Percentiles rank a stretch among this genome's conserved stretches.
Evolutionary conservation across 2,329 filamentous ascomycete species (phyloP).

Genomic region (Fusarium coffeatum): DNA sequence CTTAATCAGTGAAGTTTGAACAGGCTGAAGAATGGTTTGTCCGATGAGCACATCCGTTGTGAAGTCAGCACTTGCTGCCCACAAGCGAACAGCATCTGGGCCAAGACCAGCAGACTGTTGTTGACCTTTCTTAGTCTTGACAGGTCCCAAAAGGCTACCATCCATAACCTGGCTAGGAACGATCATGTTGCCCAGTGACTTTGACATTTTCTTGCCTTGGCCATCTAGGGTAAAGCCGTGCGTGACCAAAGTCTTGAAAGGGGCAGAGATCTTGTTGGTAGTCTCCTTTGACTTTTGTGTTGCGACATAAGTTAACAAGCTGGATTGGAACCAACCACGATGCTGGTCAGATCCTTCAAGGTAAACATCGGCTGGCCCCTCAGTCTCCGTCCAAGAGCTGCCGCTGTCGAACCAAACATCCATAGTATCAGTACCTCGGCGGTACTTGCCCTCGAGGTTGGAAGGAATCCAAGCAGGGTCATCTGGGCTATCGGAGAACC

Average conservation of each 20-base stretch:
- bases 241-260: conserved; percentile 90
- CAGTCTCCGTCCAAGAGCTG: conserved; percentile 82
- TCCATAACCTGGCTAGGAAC: conserved; percentile 85
- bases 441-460: conserved; percentile 70
- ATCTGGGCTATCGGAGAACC: conserved; percentile 86
- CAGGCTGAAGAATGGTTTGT: conserved; percentile 77
- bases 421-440: conserved; percentile 93
- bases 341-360: conserved; percentile 96
- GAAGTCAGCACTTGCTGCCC: conserved; percentile 93
- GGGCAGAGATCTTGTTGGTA: conserved; percentile 58
- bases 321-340: conserved; percentile 98
- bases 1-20: conserved; percentile 83
- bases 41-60: conserved; percentile 88
- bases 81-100: conserved; percentile 86
- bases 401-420: conserved; percentile 99
- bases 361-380: conserved; percentile 80
- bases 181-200: conserved; percentile 91
- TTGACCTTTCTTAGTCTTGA: conserved; percentile 64
- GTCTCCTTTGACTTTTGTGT: conserved; percentile 59
- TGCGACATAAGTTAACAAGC: conserved; percentile 86
- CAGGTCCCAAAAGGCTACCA: conserved; percentile 78
- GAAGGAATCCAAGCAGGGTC: conserved; percentile 82
- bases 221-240: conserved; percentile 95
- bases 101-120: conserved; percentile 77
- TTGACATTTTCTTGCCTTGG: conserved; percentile 97